A percentile compares a stretch with the other conserved stretches of the same genome.
Conservation (phyloP, 2,329 filamentous ascomycete species). For the Paecilomyces variotii region DNA sequence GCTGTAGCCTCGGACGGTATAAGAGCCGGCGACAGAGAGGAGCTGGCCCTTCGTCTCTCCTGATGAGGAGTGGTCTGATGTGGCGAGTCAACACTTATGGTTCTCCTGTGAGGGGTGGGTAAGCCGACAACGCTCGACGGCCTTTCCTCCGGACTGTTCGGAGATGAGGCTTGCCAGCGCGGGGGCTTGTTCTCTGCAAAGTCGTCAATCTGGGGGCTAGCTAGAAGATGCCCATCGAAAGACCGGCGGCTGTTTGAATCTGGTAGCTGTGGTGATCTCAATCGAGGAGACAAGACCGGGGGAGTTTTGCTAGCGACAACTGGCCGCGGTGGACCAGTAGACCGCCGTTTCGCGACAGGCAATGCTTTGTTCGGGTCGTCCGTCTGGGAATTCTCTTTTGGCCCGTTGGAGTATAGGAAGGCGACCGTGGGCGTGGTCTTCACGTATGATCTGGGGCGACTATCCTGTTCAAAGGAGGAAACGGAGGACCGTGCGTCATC, state of each 20-base stretch:
- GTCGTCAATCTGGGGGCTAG: conserved; percentile 16
- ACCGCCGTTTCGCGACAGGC: conserved; percentile 18
- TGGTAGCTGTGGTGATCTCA: conserved; percentile 22
- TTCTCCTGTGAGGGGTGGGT: conserved; percentile 18
- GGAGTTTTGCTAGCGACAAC: conserved; percentile 12
- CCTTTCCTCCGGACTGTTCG: conserved; percentile 12
- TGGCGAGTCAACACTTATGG: conserved; percentile 25
- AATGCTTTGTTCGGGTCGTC: conserved; percentile 13
- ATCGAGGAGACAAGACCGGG: conserved; percentile 19
- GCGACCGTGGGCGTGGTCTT: conserved; percentile 20
- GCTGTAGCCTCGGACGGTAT: conserved; percentile 12
- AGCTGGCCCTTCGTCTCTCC: conserved; percentile 22
- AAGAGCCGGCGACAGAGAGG: conserved; percentile 21
- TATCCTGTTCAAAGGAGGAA: conserved; percentile 26
- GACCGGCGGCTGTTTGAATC: conserved; percentile 17
- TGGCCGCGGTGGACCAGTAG: conserved; percentile 22
- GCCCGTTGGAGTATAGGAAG: conserved; percentile 32
- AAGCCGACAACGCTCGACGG: conserved; percentile 10
- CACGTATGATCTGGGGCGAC: conserved; percentile 16
- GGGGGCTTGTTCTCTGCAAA: conserved; percentile 11
- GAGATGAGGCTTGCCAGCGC: conserved; percentile 11
- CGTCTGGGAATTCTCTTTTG: conserved; percentile 18
- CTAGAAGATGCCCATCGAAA: conserved; percentile 12
- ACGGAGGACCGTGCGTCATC: conserved; percentile 58
- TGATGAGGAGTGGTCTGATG: conserved; percentile 8